phyloP scores from a whole-genome alignment of 306 rosid genomes.

The Glycine latifolia region DNA sequence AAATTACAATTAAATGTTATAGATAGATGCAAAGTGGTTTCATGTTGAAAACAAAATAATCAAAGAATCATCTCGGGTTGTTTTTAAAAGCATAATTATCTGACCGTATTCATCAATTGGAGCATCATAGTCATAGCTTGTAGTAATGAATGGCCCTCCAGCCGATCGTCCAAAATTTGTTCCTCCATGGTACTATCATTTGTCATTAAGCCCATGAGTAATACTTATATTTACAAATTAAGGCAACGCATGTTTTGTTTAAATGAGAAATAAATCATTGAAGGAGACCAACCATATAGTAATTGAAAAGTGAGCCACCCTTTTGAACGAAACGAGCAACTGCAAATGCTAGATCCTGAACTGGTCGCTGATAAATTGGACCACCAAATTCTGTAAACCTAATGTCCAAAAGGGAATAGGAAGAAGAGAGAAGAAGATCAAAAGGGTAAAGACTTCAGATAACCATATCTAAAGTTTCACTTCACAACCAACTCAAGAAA shows the following conservation, averaged over 20 bases:
- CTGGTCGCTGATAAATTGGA: slow-evolving; percentile 79
- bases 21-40: neutral
- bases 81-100: slow-evolving; percentile 42
- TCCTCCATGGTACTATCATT: slow-evolving; percentile 94
- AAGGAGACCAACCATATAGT: slow-evolving; percentile 88
- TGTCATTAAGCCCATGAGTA: slow-evolving; percentile 34
- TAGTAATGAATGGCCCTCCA: slow-evolving; percentile 95
- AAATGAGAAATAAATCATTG: slow-evolving; percentile 32
- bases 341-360: slow-evolving; percentile 89
- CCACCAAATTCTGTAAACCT: slow-evolving; percentile 98
- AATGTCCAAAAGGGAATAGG: slow-evolving; percentile 15
- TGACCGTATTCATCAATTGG: slow-evolving; percentile 96
- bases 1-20: slow-evolving; percentile 9
- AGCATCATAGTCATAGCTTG: slow-evolving; percentile 96
- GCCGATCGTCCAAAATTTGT: slow-evolving; percentile 97
- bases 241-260: slow-evolving; percentile 8
- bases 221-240: slow-evolving; percentile 24
- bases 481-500: slow-evolving; percentile 11
- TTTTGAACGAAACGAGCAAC: slow-evolving; percentile 90
- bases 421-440: slow-evolving; percentile 13
- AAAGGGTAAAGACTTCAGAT: slow-evolving; percentile 29
- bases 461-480: slow-evolving; percentile 19
- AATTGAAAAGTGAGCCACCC: slow-evolving; percentile 87
- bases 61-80: neutral
- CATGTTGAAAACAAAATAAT: slow-evolving; percentile 20